Base-by-base conservation (phyloP, 2,329 filamentous ascomycete species). In the Aspergillus tanneri region DNA sequence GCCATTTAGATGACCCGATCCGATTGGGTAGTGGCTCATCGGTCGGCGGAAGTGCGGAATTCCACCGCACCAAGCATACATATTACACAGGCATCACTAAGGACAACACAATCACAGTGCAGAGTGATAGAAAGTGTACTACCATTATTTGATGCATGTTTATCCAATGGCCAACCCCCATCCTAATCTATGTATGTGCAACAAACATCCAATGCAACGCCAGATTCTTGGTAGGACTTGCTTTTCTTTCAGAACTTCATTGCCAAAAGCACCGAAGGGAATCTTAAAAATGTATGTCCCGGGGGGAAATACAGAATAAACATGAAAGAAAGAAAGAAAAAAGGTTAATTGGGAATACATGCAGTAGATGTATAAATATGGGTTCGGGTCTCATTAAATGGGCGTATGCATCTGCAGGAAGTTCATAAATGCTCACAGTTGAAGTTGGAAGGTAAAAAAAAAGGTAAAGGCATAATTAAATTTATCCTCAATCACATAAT, bases 401-500 rank as follows among this genome's bases (percentile, higher is more conserved):
- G 4, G 28, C 10, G 30, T 34, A 10, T 34, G 30, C 30, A 34
- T 34, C 30, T 18, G 30, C 30, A 34, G 14, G 30, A 14, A 18
- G 30, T 12, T 34, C 30, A 19, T 34, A 14, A 34, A 34, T 18
- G 46, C 32, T 24, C 30, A 48, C 37, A 32, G 28, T 47, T 46
- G 30, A 32, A 32, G 47, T 48, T 36, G 28, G 21, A 34, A 24
- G 47, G 22, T 37, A 46, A 38, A 44, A 32, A 37, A 45, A 41
- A 38, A 24, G 36, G 30, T 14, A 19, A 39, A 51, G 76, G 16
- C 72, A 59, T 52, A 25, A 18, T 5, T 16, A 23, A n/a, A 22
- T 12, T 5, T 24, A 37, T 9, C 11, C 9, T 21, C 21, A 21
- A 50, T 77, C 73, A 67, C 63, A 66, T 68, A 16, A 68, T 24